Evolutionary conservation across 371 early-diverging fungal species (phyloP).

Genomic region (Mucor racemosus): DNA sequence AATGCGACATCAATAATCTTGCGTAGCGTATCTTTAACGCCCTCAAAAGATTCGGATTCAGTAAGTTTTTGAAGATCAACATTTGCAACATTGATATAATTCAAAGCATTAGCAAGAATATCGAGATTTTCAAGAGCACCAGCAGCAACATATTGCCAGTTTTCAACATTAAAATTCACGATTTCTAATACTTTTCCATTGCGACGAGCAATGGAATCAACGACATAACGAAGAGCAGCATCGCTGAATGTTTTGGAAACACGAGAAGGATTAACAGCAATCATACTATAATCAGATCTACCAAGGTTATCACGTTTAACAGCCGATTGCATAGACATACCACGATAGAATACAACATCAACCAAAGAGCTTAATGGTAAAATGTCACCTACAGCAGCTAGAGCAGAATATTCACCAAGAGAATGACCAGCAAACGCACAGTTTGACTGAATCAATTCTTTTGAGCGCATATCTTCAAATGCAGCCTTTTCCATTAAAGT

Average conservation of each 20-base stretch:
- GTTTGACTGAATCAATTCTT: conserved; percentile 83
- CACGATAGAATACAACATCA: conserved; percentile 96
- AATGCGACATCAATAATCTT: conserved; percentile 81
- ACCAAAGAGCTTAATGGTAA: conserved; percentile 87
- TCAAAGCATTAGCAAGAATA: conserved; percentile 78
- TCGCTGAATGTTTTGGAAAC: conserved; percentile 87
- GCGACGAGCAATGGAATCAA: conserved; percentile 81
- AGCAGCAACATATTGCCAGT: conserved; percentile 95
- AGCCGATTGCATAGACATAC: conserved; percentile 96
- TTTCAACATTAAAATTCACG: conserved; percentile 97
- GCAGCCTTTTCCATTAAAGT: conserved; percentile 93
- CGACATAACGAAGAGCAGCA: conserved; percentile 81
- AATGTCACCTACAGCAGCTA: conserved; percentile 90
- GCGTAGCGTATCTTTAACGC: conserved; percentile 81
- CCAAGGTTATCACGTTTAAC: conserved; percentile 85
- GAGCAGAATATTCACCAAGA: conserved; percentile 95
- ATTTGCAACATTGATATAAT: conserved; percentile 76
- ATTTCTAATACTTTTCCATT: conserved; percentile 87
- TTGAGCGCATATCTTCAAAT: conserved; percentile 90
- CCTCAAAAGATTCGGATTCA: conserved; percentile 83
- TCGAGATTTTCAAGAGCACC: conserved; percentile 86
- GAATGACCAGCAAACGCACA: conserved; percentile 96
- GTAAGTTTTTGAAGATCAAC: conserved; percentile 87
- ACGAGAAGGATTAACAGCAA: conserved; percentile 92
- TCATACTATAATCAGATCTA: conserved; percentile 94